Conservation (phyloP, 179 eudicot genomes). For the Heliamphora pulchella region DNA sequence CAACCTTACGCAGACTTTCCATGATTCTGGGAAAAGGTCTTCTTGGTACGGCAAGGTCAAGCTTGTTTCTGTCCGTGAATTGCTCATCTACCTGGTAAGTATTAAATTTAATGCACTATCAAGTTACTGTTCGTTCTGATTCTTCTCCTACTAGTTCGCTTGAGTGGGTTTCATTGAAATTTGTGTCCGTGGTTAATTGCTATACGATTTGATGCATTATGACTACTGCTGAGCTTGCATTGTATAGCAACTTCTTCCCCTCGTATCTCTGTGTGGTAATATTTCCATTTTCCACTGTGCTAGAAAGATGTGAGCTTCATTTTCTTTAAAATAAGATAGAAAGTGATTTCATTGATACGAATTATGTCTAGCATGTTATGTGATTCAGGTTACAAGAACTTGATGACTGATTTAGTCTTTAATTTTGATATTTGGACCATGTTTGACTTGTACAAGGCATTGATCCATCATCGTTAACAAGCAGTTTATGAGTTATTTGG, state of each 20-base stretch:
- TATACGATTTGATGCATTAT: neutral
- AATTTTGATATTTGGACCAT: neutral
- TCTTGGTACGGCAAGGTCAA: constrained; percentile 84
- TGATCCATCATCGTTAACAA: neutral
- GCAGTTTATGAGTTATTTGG: neutral
- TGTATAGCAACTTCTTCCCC: neutral
- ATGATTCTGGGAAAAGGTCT: constrained; percentile 75
- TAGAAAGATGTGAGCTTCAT: neutral
- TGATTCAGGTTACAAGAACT: neutral
- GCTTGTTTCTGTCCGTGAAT: constrained; percentile 83
- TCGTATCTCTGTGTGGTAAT: neutral
- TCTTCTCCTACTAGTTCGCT: neutral
- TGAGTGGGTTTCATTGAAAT: neutral
- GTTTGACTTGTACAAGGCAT: constrained; percentile 4
- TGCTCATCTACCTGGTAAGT: constrained; percentile 95
- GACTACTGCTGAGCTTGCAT: neutral
- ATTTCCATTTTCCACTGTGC: neutral
- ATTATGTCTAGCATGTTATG: neutral
- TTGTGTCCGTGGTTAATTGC: neutral
- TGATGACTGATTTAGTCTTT: neutral
- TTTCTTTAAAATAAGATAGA: neutral
- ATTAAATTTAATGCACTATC: constrained; percentile 7
- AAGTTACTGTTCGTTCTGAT: neutral
- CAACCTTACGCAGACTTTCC: constrained; percentile 48
- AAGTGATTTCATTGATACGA: neutral